Evolutionary conservation across 306 rosid species (phyloP), one percentile per base, ranked within the genome.

Genomic region (Arachis hypogaea): DNA sequence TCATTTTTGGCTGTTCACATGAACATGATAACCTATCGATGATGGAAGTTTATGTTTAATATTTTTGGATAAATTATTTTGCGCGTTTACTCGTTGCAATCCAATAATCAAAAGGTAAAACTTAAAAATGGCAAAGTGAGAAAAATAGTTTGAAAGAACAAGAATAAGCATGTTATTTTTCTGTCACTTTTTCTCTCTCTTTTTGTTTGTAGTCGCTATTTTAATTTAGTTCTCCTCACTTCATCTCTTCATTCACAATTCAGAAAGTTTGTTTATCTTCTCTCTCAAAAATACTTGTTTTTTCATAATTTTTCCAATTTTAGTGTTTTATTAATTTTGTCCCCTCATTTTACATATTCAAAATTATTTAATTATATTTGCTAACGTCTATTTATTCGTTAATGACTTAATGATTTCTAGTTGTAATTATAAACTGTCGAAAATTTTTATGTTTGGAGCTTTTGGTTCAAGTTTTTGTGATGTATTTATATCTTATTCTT

Each of bases 291-390:
- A 14, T 30, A n/a, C 40, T 40, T 33, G 2, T 46, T 36, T 6
- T 14, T 16, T 72, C 61, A 16, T 33, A 4, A 33, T 44, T 68
- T 59, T 7, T 7, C 65, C 16, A 29, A 38, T 73, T 50, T 51
- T 72, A 73, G 74, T 69, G 69, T 79, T 79, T 60, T 59, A 40
- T 44, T 58, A 7, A 11, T 9, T 38, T 43, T 52, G 58, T 22
- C 58, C 22, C 5, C 62, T 3, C 46, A 41, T 33, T 11, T 3
- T 2, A 38, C 56, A 11, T 51, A 1, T 58, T 55, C 58, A 40
- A 28, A 14, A 9, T 59, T 43, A 22, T 54, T 36, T 44, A 49
- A 78, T 71, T 71, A 62, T 12, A 7, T 58, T 66, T 6, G 7
- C 41, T 40, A 9, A 44, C 54, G 11, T 63, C 28, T 4, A 63